Conservation (phyloP, 768 basidiomycete genomes). For the Piloderma croceum region DNA sequence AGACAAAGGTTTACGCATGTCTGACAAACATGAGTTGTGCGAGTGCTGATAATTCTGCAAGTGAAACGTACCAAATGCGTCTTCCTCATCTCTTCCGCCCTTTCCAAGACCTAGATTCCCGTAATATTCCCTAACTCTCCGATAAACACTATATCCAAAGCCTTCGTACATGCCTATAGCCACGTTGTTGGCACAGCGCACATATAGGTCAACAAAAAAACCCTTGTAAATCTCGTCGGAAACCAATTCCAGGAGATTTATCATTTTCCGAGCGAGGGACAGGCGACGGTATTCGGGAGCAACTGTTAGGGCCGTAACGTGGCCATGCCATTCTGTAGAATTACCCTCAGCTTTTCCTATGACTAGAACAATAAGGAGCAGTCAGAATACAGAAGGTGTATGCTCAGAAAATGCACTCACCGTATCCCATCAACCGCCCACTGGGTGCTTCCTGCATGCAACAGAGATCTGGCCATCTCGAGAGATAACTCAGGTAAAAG, state of each 20-base stretch:
- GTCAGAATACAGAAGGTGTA: not conserved
- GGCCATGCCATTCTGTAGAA: constrained; percentile 79
- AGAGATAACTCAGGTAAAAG: constrained; percentile 86
- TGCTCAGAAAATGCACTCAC: constrained; percentile 39
- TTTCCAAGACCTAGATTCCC: constrained; percentile 69
- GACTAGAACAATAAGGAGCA: constrained; percentile 42
- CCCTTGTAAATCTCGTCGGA: constrained; percentile 77
- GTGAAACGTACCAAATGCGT: constrained; percentile 74
- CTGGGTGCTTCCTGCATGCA: constrained; percentile 75
- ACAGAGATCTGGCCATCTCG: constrained; percentile 90
- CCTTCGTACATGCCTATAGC: constrained; percentile 92
- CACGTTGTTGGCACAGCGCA: constrained; percentile 77
- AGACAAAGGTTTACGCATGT: constrained; percentile 71
- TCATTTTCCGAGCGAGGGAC: constrained; percentile 81
- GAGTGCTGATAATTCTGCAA: not conserved
- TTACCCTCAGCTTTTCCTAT: constrained; percentile 89
- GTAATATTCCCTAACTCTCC: constrained; percentile 88
- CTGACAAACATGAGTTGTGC: constrained; percentile 18
- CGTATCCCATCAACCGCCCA: constrained; percentile 89
- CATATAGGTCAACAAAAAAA: constrained; percentile 94
- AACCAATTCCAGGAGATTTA: constrained; percentile 78
- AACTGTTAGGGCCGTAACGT: constrained; percentile 92
- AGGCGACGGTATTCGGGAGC: constrained; percentile 90
- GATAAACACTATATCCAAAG: constrained; percentile 89
- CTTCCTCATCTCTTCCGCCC: constrained; percentile 78